Evolutionary conservation across 176 grass and related monocot species (phyloP).

Genomic region (Olyra latifolia): DNA sequence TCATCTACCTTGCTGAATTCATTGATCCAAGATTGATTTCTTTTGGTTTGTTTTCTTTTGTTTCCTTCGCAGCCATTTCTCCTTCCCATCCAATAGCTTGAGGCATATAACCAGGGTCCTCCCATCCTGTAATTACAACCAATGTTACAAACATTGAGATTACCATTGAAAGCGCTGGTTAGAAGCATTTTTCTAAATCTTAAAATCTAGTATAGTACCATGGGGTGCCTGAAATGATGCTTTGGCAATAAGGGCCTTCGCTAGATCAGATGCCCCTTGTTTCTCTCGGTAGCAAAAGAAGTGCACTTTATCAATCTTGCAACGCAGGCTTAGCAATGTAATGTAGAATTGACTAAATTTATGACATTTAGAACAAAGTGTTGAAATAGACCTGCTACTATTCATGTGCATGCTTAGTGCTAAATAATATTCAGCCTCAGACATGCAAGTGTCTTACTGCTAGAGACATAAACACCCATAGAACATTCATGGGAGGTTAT

Average conservation of each 20-base stretch:
- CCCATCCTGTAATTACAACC: conserved; percentile 42
- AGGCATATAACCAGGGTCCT: conserved; percentile 60
- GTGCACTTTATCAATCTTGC: conserved; percentile 58
- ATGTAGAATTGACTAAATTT: too few relatives aligned
- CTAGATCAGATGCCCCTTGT: conserved; percentile 50
- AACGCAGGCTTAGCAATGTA: conserved; percentile 63
- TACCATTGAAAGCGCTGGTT: not conserved
- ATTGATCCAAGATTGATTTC: conserved; percentile 58
- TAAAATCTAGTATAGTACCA: conserved; percentile 45
- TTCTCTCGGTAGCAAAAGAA: conserved; percentile 93
- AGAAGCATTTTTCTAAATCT: not conserved
- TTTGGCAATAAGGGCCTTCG: conserved; percentile 66
- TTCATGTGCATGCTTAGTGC: too few relatives aligned
- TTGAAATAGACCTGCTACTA: too few relatives aligned
- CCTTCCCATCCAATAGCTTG: conserved; percentile 90
- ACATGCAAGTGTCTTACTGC: too few relatives aligned
- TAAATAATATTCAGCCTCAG: too few relatives aligned
- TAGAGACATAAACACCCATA: too few relatives aligned
- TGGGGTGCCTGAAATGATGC: conserved; percentile 54
- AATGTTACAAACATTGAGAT: conserved; percentile 15
- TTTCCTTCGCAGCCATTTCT: conserved; percentile 37
- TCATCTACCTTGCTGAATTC: conserved; percentile 62
- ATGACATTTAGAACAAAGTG: too few relatives aligned
- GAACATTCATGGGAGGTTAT: too few relatives aligned
- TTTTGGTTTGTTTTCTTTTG: conserved; percentile 42